Conservation (phyloP, 2,329 filamentous ascomycete genomes). For the Cytospora chrysosperma region DNA sequence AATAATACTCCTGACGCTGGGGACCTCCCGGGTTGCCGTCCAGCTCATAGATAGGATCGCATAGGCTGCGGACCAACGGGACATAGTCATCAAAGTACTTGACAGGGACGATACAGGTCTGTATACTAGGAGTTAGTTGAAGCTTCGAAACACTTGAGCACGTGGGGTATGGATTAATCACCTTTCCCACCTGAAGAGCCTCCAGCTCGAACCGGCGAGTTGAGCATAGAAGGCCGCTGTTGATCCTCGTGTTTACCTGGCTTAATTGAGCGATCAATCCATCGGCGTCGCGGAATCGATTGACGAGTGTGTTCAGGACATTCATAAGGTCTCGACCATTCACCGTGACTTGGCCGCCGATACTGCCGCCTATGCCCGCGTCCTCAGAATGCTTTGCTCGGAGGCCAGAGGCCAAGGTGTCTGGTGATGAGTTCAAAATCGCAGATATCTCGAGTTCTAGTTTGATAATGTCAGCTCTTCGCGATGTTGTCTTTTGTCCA, state of each 20-base stretch:
- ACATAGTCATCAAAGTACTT: slow-evolving; percentile 44
- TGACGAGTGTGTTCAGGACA: slow-evolving; percentile 39
- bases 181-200: slow-evolving; percentile 51
- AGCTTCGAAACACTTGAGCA: background rate
- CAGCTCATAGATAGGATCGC: slow-evolving; percentile 44
- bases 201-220: slow-evolving; percentile 52
- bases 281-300: slow-evolving; percentile 35
- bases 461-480: background rate
- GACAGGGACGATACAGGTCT: slow-evolving; percentile 39
- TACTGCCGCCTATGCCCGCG: slow-evolving; percentile 28
- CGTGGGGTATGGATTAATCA: slow-evolving; percentile 31
- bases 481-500: background rate
- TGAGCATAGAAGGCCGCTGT: slow-evolving; percentile 38
- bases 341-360: slow-evolving; percentile 36
- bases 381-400: slow-evolving; percentile 43
- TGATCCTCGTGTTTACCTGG: slow-evolving; percentile 37
- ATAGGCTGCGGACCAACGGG: slow-evolving; percentile 40
- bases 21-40: slow-evolving; percentile 30
- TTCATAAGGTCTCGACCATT: slow-evolving; percentile 38
- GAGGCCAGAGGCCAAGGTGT: slow-evolving; percentile 42
- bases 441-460: slow-evolving; percentile 49
- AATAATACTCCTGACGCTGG: slow-evolving; percentile 43
- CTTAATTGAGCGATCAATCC: slow-evolving; percentile 36
- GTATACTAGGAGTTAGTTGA: slow-evolving; percentile 7
- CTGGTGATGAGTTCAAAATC: slow-evolving; percentile 35